phyloP scores from a whole-genome alignment of 2,329 filamentous ascomycete species.

The Boeremia lycopersici region DNA sequence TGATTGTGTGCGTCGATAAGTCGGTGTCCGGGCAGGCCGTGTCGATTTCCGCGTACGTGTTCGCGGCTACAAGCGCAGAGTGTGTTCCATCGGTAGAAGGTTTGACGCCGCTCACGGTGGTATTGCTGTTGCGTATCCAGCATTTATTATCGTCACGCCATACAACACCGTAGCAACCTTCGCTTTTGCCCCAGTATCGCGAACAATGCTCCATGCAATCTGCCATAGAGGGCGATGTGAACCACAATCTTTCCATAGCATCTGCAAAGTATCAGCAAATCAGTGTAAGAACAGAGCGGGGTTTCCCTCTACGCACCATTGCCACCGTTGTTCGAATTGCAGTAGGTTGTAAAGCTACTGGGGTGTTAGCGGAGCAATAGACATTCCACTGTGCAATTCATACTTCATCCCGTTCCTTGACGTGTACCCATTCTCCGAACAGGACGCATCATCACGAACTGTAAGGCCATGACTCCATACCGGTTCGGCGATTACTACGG shows the following conservation, averaged over 20 bases:
- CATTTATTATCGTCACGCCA: conserved; percentile 30
- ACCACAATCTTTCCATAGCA: conserved; percentile 14
- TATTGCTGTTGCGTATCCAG: conserved; percentile 38
- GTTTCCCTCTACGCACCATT: conserved; percentile 27
- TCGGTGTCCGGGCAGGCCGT: conserved; percentile 33
- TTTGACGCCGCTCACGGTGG: conserved; percentile 14
- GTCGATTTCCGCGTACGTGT: conserved; percentile 26
- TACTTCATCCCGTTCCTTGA: conserved; percentile 36
- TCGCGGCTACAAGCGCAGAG: conserved; percentile 29
- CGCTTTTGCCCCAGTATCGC: conserved; percentile 35
- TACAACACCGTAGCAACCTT: conserved; percentile 40
- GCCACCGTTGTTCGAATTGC: conserved; percentile 34
- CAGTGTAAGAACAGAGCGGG: not conserved
- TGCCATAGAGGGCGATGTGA: conserved; percentile 23
- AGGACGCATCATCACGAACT: conserved; percentile 23
- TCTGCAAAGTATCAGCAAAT: not conserved
- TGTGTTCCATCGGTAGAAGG: conserved; percentile 20
- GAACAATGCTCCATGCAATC: conserved; percentile 43
- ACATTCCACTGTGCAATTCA: not conserved
- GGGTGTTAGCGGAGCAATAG: not conserved
- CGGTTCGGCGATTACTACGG: conserved; percentile 25
- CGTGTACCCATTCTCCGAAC: conserved; percentile 27
- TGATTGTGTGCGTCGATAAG: conserved; percentile 27
- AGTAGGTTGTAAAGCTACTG: conserved; percentile 35
- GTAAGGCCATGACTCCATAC: conserved; percentile 19